Conservation (phyloP, 1,284 basidiomycete species). For the Ganoderma multipileum region DNA sequence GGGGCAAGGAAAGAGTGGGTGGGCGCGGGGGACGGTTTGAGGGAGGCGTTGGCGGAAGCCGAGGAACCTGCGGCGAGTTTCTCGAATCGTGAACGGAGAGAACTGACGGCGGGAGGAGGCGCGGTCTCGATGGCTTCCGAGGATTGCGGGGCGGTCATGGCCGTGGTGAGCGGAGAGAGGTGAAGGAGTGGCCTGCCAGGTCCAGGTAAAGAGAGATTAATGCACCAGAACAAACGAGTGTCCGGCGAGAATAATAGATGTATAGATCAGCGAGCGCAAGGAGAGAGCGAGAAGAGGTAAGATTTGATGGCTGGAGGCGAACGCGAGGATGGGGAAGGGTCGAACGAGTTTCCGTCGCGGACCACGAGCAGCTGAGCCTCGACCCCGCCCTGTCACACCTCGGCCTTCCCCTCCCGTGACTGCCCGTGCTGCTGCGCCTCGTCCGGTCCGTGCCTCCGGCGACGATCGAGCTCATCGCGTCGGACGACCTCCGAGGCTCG, state of each 20-base stretch:
- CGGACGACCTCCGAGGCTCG: too few species aligned
- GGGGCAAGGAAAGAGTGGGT: slow-evolving; percentile 31
- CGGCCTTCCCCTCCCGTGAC: too few species aligned
- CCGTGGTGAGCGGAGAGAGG: slow-evolving; percentile 2
- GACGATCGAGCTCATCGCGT: too few species aligned
- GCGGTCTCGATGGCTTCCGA: slow-evolving; percentile 49
- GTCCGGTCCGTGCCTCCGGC: too few species aligned
- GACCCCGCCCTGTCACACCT: background rate
- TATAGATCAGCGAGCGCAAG: background rate
- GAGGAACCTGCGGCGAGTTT: slow-evolving; percentile 50
- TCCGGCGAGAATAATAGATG: background rate
- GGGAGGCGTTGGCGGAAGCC: slow-evolving; percentile 20
- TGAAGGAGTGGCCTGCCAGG: slow-evolving; percentile 5
- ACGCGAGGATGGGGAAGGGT: background rate
- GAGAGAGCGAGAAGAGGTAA: background rate
- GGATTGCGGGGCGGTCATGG: slow-evolving; percentile 18
- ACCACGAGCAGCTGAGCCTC: background rate
- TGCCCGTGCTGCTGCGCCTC: too few species aligned
- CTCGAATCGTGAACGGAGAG: slow-evolving; percentile 72
- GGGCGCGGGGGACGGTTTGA: slow-evolving; percentile 30
- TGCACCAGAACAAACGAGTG: slow-evolving; percentile 5
- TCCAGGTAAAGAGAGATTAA: background rate
- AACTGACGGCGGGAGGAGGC: slow-evolving; percentile 67
- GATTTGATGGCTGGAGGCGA: background rate
- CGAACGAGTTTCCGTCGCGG: background rate